Base-by-base conservation (phyloP, 306 rosid genomes). In the Benincasa hispida region DNA sequence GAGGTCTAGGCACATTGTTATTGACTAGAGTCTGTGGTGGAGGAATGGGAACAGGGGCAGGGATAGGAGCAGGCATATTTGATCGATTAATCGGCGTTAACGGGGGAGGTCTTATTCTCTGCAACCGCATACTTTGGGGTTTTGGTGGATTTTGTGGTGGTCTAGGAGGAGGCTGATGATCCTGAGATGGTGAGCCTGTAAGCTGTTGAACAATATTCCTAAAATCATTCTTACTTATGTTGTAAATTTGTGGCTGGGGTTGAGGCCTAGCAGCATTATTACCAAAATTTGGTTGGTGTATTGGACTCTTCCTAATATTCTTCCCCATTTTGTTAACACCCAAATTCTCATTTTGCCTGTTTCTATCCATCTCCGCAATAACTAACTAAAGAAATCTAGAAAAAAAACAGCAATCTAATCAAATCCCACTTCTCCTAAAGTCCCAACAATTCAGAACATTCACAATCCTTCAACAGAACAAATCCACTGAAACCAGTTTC, bases 161-260 rank as follows among this genome's bases (percentile, higher is more conserved):
- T 79, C 90, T 89, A 10, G 97, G 93, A 75, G 97, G 93, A 70
- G 82, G 82, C 0, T 37, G 72, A 25, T 58, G 21, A 0, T 94
- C 96, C 73, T 89, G 96, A 0, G 97, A 90, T 3, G 97, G 97
- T 0, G 98, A 91, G 50, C 98, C 98, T 60, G 98, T 94, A 54
- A 94, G 96, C 90, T 87, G 89, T 87, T 94, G 98, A 78, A 94
- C 98, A 74, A 94, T 90, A 77, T 90, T 91, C 68, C 98, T 76
- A 59, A 94, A 94, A 59, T 94, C 97, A 41, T 92, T 91, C 90
- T 94, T 94, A 86, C 98, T 91, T 63, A 94, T 94, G 82, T 94
- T 91, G 86, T 91, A 94, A 51, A 94, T 96, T 86, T 94, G 97
- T 73, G 98, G 98, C 78, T 90, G 98, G 72, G 98, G 92, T 54